Evolutionary conservation across 331 rosid genomes (phyloP), one percentile per base, ranked within the genome.

Genomic region (Malus hybrid): DNA sequence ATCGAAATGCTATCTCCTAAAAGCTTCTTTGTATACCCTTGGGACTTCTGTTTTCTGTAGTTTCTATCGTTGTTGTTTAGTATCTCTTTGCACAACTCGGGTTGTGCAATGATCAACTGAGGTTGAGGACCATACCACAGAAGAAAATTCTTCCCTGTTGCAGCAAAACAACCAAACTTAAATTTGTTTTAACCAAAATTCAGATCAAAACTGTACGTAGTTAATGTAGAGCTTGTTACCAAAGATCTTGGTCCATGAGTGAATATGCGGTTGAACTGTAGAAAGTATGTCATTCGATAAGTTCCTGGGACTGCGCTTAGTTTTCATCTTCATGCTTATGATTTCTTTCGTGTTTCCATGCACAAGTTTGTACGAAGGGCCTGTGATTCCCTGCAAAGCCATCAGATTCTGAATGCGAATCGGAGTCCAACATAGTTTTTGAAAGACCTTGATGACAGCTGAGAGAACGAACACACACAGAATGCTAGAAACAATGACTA

Each of bases 61-160:
- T 20, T 5, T 33, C 24, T 14, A 18, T 27, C 56, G 28, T 67
- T 77, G 56, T 65, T 62, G 10, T 11, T 69, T 34, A 59, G 36
- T 14, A 84, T 69, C 65, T 80, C 87, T 57, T 80, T 70, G 18
- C 73, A 60, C 75, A 62, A 12, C 67, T 84, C 81, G 1, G 68
- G 62, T 15, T 84, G 79, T 2, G 71, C 66, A 1, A 80, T 34
- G 2, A 74, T 20, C 34, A 80, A 36, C 1, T 59, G 28, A 28
- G 79, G 52, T 48, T 5, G 60, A 44, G 6, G 6, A 13, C 87
- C 87, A 74, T 42, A 4, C 85, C 85, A 80, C 10, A 66, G 69
- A 69, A 84, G 65, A 60, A 16, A 84, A 46, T 73, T 85, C 18
- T 67, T 82, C 73, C 87, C 87, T 84, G 69, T 66, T 15, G 24